Conservation (phyloP, 768 basidiomycete genomes). For the Phlebiopsis flavidoalba region DNA sequence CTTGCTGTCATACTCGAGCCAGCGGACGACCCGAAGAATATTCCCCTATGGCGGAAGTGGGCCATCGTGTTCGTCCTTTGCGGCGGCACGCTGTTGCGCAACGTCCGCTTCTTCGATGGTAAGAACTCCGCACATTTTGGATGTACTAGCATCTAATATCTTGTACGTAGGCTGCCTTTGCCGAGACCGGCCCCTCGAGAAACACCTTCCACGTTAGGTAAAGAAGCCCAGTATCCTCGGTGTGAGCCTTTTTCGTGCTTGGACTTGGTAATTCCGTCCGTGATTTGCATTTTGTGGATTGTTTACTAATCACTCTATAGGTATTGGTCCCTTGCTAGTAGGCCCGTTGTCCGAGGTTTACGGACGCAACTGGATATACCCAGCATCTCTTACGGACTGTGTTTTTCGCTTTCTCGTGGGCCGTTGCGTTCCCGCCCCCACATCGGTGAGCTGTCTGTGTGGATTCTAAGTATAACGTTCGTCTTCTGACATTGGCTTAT, state of each 20-base stretch:
- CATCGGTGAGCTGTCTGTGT: constrained; percentile 38
- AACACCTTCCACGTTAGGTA: constrained; percentile 47
- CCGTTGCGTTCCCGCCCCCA: constrained; percentile 71
- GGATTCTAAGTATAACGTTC: neutral
- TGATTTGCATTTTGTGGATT: too few species aligned
- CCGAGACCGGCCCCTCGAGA: constrained; percentile 55
- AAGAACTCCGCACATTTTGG: constrained; percentile 17
- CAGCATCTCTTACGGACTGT: constrained; percentile 51
- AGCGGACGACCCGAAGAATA: constrained; percentile 21
- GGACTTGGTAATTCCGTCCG: constrained; percentile 25
- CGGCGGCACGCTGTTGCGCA: constrained; percentile 20
- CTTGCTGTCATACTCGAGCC: constrained; percentile 8
- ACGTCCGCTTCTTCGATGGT: constrained; percentile 56
- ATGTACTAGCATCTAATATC: neutral
- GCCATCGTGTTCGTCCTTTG: constrained; percentile 20
- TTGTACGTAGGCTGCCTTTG: constrained; percentile 45
- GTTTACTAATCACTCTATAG: neutral
- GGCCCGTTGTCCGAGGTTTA: constrained; percentile 46
- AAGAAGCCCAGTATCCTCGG: constrained; percentile 45
- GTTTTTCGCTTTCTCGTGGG: constrained; percentile 62
- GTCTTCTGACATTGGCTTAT: neutral
- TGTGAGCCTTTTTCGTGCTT: constrained; percentile 40
- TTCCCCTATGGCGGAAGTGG: constrained; percentile 20
- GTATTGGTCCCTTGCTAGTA: constrained; percentile 23
- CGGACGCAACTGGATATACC: constrained; percentile 59